phyloP scores from a whole-genome alignment of 2,329 filamentous ascomycete genomes.

The Ploettnerulaceae sp. region DNA sequence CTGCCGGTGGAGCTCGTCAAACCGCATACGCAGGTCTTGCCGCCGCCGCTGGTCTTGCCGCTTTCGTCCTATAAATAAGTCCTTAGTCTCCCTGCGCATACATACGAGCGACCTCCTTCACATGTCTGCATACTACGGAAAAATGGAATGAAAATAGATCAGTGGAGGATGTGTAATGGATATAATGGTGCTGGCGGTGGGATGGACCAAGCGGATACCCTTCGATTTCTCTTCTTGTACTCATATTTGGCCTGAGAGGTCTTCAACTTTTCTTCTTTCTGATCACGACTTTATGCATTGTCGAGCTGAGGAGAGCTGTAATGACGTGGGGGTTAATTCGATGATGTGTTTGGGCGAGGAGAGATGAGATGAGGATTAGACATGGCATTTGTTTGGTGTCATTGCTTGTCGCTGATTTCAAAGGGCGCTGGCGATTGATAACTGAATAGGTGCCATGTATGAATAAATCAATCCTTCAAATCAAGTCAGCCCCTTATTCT shows the following conservation, averaged over 20 bases:
- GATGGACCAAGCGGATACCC: conserved; percentile 25
- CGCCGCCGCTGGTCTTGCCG: conserved; percentile 31
- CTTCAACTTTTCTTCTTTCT: conserved; percentile 12
- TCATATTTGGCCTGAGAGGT: conserved; percentile 23
- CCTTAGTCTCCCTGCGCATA: conserved; percentile 15
- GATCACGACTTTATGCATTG: conserved; percentile 21
- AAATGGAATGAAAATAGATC: conserved; percentile 17
- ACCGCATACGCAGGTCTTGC: conserved; percentile 29
- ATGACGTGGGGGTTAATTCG: conserved; percentile 5
- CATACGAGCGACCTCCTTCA: conserved; percentile 9
- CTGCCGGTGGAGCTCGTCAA: conserved; percentile 23
- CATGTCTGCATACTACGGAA: conserved; percentile 8
- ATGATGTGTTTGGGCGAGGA: conserved; percentile 6
- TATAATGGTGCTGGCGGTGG: conserved; percentile 15
- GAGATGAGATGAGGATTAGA: not conserved
- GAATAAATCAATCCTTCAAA: not conserved
- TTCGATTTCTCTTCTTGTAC: conserved; percentile 25
- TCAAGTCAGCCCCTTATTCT: too few relatives aligned
- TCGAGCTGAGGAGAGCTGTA: conserved; percentile 11
- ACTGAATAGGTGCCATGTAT: not conserved
- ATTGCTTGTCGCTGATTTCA: not conserved
- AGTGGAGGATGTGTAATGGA: conserved; percentile 10
- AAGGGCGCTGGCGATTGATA: not conserved
- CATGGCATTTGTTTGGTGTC: not conserved
- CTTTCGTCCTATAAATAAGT: conserved; percentile 30